phyloP scores from a whole-genome alignment of 1,284 basidiomycete genomes.

The Irpex lacteus region DNA sequence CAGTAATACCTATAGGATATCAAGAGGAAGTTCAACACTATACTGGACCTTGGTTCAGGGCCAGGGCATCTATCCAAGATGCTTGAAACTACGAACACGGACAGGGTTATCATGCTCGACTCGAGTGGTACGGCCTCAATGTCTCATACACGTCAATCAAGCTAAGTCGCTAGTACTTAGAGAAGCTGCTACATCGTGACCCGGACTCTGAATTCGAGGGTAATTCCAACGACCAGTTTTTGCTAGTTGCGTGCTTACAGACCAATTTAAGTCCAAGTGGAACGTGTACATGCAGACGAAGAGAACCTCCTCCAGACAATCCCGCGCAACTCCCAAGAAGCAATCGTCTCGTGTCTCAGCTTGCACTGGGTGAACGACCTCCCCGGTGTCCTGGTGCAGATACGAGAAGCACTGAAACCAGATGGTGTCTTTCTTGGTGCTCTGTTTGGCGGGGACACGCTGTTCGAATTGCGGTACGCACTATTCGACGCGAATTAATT shows the following conservation, averaged over 20 bases:
- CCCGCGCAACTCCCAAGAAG: constrained; percentile 80
- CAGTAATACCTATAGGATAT: constrained; percentile 66
- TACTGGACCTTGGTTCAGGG: constrained; percentile 94
- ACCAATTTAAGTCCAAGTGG: constrained; percentile 57
- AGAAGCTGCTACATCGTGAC: constrained; percentile 68
- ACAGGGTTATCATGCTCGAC: constrained; percentile 86
- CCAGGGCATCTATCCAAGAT: constrained; percentile 89
- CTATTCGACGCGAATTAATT: not conserved
- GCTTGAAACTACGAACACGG: constrained; percentile 69
- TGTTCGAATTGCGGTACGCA: constrained; percentile 86
- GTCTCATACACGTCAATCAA: not conserved
- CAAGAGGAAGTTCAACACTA: constrained; percentile 75
- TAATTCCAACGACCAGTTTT: constrained; percentile 28
- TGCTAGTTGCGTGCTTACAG: not conserved
- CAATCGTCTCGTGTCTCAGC: constrained; percentile 87
- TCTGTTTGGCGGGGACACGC: constrained; percentile 93
- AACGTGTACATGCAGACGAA: constrained; percentile 76
- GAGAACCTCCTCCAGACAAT: constrained; percentile 69
- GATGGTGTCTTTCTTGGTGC: constrained; percentile 96
- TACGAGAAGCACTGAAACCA: constrained; percentile 81
- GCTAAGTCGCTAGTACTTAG: constrained; percentile 35
- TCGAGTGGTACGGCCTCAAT: constrained; percentile 62
- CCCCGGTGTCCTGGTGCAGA: constrained; percentile 90
- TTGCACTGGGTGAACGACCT: constrained; percentile 99
- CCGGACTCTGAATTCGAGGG: constrained; percentile 74